Evolutionary conservation across 140 eudicot genomes (phyloP).

Genomic region (Cichorium intybus): DNA sequence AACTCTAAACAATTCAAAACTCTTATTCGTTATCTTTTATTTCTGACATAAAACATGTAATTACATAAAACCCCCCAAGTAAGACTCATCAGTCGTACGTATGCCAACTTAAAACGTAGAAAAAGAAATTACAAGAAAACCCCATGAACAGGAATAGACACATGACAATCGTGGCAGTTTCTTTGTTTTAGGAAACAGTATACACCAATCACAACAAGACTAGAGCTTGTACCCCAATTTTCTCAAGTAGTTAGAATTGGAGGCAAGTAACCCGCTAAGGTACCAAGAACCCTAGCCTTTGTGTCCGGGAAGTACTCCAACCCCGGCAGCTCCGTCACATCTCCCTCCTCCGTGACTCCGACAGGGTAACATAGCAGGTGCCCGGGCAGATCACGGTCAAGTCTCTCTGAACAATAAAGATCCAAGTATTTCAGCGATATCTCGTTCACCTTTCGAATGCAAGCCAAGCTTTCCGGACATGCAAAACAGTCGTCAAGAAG

Average conservation of each 20-base stretch:
- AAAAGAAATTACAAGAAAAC: neutral
- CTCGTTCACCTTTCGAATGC: constrained; percentile 39
- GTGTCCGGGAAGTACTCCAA: constrained; percentile 42
- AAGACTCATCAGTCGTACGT: neutral
- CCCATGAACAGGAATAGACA: neutral
- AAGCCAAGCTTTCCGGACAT: constrained; percentile 32
- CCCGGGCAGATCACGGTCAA: constrained; percentile 41
- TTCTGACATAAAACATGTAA: neutral
- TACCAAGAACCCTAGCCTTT: constrained; percentile 50
- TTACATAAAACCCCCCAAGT: neutral
- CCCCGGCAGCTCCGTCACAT: constrained; percentile 45
- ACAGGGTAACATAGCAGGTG: constrained; percentile 45
- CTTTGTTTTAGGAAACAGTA: neutral
- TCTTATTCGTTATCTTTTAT: neutral
- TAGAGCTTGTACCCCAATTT: neutral
- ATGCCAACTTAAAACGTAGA: neutral
- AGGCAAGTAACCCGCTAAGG: constrained; percentile 33
- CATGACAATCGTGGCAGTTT: too few relatives aligned
- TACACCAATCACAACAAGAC: neutral
- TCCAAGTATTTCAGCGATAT: constrained; percentile 41
- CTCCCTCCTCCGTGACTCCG: constrained; percentile 42
- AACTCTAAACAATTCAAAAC: neutral
- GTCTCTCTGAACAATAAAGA: constrained; percentile 34
- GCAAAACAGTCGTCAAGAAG: constrained; percentile 35
- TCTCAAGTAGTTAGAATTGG: constrained; percentile 41